Evolutionary conservation across 2,329 filamentous ascomycete species (phyloP).

Genomic region (Blastomyces emzantsi): DNA sequence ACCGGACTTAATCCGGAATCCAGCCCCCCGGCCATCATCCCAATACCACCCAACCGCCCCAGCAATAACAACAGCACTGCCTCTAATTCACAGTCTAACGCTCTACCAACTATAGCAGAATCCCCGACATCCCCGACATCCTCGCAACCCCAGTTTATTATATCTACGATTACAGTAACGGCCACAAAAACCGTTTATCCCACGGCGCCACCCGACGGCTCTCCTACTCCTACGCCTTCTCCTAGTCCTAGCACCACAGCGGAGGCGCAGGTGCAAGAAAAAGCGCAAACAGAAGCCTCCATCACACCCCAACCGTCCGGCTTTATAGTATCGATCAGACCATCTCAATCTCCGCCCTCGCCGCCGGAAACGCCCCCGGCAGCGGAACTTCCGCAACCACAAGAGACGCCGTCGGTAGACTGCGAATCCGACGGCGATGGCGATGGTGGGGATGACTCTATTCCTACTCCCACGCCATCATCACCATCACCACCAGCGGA

Average conservation of each 20-base stretch:
- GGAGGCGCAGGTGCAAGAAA: neutral
- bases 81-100: neutral
- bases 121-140: neutral
- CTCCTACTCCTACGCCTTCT: neutral
- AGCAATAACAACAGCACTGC: neutral
- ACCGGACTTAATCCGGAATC: neutral
- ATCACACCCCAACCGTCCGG: neutral
- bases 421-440: neutral
- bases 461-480: neutral
- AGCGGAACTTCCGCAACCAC: neutral
- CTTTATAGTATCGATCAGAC: neutral
- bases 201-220: neutral
- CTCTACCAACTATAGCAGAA: neutral
- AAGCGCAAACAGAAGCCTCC: neutral
- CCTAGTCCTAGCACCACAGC: too few species aligned
- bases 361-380: neutral
- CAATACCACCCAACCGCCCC: neutral
- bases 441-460: neutral
- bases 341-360: neutral
- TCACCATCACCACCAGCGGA: neutral
- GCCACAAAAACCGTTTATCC: neutral
- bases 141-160: neutral
- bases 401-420: neutral
- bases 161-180: neutral
- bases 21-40: conserved; percentile 1